Base-by-base conservation (phyloP, 129 eudicot genomes). In the Helichrysum umbraculigerum region DNA sequence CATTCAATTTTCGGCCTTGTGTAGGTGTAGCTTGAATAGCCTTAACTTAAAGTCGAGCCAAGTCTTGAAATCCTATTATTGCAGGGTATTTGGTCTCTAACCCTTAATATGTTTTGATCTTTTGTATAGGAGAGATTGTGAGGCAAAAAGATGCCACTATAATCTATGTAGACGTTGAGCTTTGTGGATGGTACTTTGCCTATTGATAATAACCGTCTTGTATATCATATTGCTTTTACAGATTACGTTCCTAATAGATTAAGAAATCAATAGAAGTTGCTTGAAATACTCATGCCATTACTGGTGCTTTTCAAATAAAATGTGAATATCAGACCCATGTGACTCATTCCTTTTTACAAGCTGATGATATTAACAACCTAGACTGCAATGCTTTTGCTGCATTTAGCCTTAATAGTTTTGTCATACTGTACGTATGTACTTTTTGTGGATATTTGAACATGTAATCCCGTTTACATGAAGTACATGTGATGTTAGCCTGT, bases 401-500 rank as follows among this genome's bases (percentile, higher is more conserved):
- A 17, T 71, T n/a, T 28, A 30, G 29, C 65, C 25, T 57, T 21
- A 54, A n/a, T 20, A 52, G 52, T 57, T 56, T 5, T 35, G 37
- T 72, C 33, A 56, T 57, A n/a, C n/a, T 19, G 76, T 15, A 56
- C 6, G 4, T 68, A 68, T 70, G 61, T n/a, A 29, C 50, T 30
- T 19, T 52, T 44, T 71, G 28, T 3, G 5, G 4, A 50, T 51
- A 52, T 41, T 64, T 15, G 19, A 64, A 32, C 10, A 30, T 29
- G 2, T 71, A 30, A 12, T 51, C 42, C 29, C 52, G 76, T 71
- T 34, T 54, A 30, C 50, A 30, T 39, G 16, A 17, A 71, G 66
- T 19, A 71, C n/a, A n/a, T n/a, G n/a, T 52, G 17, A 51, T 28
- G 11, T 71, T 71, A 71, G 75, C 75, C 63, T 47, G 30, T 51